Evolutionary conservation across 192 early-diverging fungal species (phyloP), one percentile per base, ranked within the genome.

Genomic region (Mortierella hygrophila): DNA sequence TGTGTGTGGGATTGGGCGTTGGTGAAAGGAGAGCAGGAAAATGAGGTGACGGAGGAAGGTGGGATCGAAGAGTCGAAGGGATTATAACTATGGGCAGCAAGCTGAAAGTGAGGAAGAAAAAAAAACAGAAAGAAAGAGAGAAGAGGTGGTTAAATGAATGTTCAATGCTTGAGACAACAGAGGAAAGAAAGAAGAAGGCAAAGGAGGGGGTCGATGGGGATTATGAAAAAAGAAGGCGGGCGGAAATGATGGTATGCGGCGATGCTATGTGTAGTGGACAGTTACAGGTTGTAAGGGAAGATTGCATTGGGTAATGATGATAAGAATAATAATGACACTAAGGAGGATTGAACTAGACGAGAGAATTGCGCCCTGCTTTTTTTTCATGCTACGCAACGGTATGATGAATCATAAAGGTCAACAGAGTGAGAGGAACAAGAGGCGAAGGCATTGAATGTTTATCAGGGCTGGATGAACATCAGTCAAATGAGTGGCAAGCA

Each of bases 221-320:
- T 68, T 18, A 26, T 16, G 41, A 71, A 46, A 46, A 46, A 13
- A 46, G 44, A 46, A 13, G 10, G 68, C 18, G 68, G 1, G 35
- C 6, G 35, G 35, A 23, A 18, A 37, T 11, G n/a, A 42, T 23
- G 70, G 41, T 42, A 23, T 41, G 38, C 70, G 57, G 23, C 57
- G 29, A 65, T 65, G 11, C 60, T 26, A 7, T 26, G 0, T 57
- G 55, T 65, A 13, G 10, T 32, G 29, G 60, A 13, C 57, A 63
- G 57, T 63, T 63, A 63, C 9, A 63, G 7, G 57, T 65, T 35
- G 60, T 32, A 32, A 65, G 11, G 60, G 29, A 65, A 32, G 60
- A 65, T 65, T 65, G 29, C 60, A 29, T 65, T 32, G 29, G 60
- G 60, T 65, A 65, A 65, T 65, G 60, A 65, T 32, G 60, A 65